Base-by-base conservation (phyloP, 129 eudicot genomes). In the Erigeron canadensis region DNA sequence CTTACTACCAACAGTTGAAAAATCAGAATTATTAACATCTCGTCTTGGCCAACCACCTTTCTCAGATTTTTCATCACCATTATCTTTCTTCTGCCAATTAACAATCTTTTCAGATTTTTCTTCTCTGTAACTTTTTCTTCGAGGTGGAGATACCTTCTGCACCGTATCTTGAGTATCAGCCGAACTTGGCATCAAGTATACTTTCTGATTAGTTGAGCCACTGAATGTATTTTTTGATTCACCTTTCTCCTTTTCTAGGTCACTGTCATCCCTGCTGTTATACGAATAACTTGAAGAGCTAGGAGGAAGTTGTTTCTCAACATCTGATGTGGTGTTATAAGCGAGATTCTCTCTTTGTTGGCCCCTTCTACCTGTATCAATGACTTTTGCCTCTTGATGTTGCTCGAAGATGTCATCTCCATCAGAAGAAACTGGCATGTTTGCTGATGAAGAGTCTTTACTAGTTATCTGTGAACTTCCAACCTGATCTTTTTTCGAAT, bases 71-170 rank as follows among this genome's bases (percentile, higher is more conserved):
- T 91, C 94, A 64, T 88, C 90, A 69, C 75, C 78, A 48, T 61
- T 63, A 47, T 86, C 96, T 45, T 71, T 94, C 71, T 84, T 86
- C 55, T 71, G 65, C 84, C 81, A 81, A 41, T 74, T 81, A 46
- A 76, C 83, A 6, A 69, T 75, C 81, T 77, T 87, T 80, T 89
- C 96, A 9, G 79, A 54, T 71, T 71, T 86, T 59, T 91, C 98
- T 54, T 91, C 98, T 79, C 87, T 81, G 74, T 73, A 81, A 68
- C 69, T 75, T 83, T 86, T 95, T 75, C 91, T 84, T 60, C 89
- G 89, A 37, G 99, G 96, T 8, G 99, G 96, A 10, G 99, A 95
- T 28, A 95, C 91, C 80, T 94, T 94, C 81, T 87, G 97, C 81
- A 81, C 90, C 60, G 66, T 86, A 75, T 90, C 97, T 83, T 90